Evolutionary conservation across 2,329 filamentous ascomycete genomes (phyloP).

Genomic region (Sporothrix luriei): DNA sequence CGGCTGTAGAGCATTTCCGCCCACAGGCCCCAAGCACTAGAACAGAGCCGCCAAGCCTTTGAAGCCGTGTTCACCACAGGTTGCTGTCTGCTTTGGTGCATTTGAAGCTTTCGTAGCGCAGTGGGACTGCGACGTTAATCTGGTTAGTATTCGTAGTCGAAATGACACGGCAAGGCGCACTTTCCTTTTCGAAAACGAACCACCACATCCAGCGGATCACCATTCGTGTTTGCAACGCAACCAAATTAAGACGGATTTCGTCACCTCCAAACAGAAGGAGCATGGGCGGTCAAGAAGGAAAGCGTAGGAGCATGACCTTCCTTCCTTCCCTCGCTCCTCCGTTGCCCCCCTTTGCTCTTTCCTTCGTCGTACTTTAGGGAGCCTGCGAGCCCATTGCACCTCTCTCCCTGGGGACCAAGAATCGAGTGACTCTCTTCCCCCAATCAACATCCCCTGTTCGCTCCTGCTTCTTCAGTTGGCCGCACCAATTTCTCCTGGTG

Average conservation of each 20-base stretch:
- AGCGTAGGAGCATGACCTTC: background rate
- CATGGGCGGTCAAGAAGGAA: background rate
- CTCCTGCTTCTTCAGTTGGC: constrained; percentile 15
- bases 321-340: background rate
- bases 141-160: constrained; percentile 3
- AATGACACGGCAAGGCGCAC: constrained; percentile 18
- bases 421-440: background rate
- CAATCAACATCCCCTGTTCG: background rate
- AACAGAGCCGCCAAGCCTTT: background rate
- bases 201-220: background rate
- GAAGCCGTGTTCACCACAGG: background rate
- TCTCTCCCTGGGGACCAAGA: background rate
- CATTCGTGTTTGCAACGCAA: constrained; percentile 26
- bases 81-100: constrained; percentile 11
- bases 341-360: constrained; percentile 5
- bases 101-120: background rate
- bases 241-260: constrained; percentile 25
- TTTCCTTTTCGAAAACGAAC: constrained; percentile 9
- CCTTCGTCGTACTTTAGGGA: background rate
- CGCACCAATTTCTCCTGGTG: constrained; percentile 27
- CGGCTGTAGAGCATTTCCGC: background rate
- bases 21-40: background rate
- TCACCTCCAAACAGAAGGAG: constrained; percentile 16
- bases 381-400: background rate
- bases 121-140: background rate